Evolutionary conservation across 805 yeast genomes (phyloP), one percentile per base, ranked within the genome.

Genomic region (Ascoidea rubescens): DNA sequence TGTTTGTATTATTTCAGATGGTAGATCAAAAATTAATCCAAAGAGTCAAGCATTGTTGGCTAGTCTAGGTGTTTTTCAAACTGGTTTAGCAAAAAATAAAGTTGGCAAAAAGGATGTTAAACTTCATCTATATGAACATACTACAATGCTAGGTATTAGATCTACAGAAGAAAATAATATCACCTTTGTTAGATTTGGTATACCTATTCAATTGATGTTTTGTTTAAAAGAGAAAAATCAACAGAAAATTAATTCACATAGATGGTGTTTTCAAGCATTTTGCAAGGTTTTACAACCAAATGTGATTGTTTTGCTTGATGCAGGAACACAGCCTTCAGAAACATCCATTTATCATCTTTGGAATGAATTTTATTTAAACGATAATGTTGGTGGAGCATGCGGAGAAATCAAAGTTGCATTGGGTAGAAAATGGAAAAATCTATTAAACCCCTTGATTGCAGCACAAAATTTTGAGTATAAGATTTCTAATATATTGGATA

Each of bases 381-480:
- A 88, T 2, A 77, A 80, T 52, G 95, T 91, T 30, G 99, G 96
- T 4, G 99, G 99, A 48, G 95, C 98, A 1, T 91, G 99, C 78
- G 99, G 99, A 51, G 98, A 93, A 64, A 91, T 93, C 67, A 83
- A 80, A 57, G 95, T 95, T 0, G 81, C 84, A 67, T 70, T 90
- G 53, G 97, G 98, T 2, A 72, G 71, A 28, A 73, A 70, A 5
- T 75, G 73, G 54, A 66, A 63, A 49, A 71, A 75, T 48, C 69
- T 91, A 45, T 56, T 81, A 14, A 91, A 91, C 62, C 98, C 99
- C 8, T 67, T 91, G 52, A 90, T 91, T n/a, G 96, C 98, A 2
- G 95, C 97, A 0, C 98, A 93, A 65, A 91, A 91, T 67, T 91
- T 93, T 65, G 99, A 91, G 65, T 93, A 93, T 66, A 93, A 93